Conservation (phyloP, 2,329 filamentous ascomycete genomes). For the Microcera coccophila region DNA sequence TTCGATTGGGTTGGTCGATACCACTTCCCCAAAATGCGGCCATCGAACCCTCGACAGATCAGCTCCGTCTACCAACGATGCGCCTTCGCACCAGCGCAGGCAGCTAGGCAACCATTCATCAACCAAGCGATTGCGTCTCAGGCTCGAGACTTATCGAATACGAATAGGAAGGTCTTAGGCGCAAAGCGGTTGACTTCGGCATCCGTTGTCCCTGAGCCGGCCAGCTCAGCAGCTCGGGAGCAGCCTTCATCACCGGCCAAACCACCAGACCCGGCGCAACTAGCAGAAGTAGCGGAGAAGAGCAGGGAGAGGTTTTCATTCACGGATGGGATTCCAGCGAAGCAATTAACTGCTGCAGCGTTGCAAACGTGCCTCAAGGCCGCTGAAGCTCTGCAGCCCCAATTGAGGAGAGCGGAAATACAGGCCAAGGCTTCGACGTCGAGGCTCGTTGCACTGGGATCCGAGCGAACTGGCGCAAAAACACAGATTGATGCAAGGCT, state of each 20-base stretch:
- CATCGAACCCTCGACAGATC: conserved; percentile 30
- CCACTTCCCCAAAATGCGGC: conserved; percentile 41
- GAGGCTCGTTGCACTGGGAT: conserved; percentile 47
- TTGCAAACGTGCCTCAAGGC: conserved; percentile 44
- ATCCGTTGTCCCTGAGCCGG: conserved; percentile 11
- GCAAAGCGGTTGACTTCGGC: conserved; percentile 28
- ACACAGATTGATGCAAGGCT: conserved; percentile 34
- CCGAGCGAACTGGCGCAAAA: conserved; percentile 31
- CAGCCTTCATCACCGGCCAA: conserved; percentile 15
- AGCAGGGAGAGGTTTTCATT: conserved; percentile 42
- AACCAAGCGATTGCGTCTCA: conserved; percentile 21
- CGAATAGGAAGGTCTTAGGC: conserved; percentile 9
- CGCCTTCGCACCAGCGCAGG: conserved; percentile 31
- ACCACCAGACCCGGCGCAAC: conserved; percentile 35
- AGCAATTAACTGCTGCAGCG: conserved; percentile 41
- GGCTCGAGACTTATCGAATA: conserved; percentile 11
- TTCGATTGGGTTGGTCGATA: too few species aligned
- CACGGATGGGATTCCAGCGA: conserved; percentile 43
- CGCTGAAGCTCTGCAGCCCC: conserved; percentile 42
- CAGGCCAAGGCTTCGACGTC: conserved; percentile 48
- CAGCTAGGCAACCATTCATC: conserved; percentile 22
- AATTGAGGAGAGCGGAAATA: conserved; percentile 37
- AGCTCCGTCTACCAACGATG: conserved; percentile 45
- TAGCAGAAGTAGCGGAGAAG: conserved; percentile 41
- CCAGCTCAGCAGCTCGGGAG: conserved; percentile 6